These are phyloP conservation scores for Bryum argenteum DNA, from an alignment of 225 moss, liverwort and hornwort genomes.

Conservation along the genomic window DNA sequence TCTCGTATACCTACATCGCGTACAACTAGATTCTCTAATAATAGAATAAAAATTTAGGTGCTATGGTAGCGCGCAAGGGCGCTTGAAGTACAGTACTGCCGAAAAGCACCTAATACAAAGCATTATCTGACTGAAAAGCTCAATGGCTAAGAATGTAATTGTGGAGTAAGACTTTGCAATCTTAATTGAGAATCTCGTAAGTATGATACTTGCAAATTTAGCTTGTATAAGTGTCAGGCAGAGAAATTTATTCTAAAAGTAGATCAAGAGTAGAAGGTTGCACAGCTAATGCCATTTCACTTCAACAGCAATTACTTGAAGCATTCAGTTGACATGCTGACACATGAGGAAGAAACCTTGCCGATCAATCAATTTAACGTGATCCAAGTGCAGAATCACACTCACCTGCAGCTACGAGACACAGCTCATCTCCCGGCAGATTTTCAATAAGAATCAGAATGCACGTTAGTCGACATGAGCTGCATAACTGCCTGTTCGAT, in stretches of 20 bases:
- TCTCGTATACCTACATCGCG: neutral
- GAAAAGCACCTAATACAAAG: constrained; percentile 45
- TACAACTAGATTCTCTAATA: neutral
- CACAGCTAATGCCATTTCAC: neutral
- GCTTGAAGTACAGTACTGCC: constrained; percentile 49
- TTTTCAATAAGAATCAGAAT: constrained; percentile 13
- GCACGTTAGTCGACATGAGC: neutral
- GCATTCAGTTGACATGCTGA: neutral
- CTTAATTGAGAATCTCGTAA: neutral
- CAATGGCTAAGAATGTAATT: constrained; percentile 35
- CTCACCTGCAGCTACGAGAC: constrained; percentile 44
- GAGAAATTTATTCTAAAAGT: constrained; percentile 9
- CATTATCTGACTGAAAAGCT: constrained; percentile 48
- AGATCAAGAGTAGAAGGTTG: neutral
- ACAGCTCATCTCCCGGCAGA: constrained; percentile 41
- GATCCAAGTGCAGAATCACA: constrained; percentile 17
- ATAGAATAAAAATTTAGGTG: neutral
- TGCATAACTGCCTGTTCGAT: constrained; percentile 7
- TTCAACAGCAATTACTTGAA: constrained; percentile 11
- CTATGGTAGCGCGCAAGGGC: constrained; percentile 13
- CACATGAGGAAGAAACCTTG: constrained; percentile 1
- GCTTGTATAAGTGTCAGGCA: constrained; percentile 2
- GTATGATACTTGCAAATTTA: constrained; percentile 12
- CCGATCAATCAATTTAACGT: neutral
- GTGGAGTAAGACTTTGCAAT: constrained; percentile 9